Conservation (phyloP, 345 rosid species). For the Acer campestre region DNA sequence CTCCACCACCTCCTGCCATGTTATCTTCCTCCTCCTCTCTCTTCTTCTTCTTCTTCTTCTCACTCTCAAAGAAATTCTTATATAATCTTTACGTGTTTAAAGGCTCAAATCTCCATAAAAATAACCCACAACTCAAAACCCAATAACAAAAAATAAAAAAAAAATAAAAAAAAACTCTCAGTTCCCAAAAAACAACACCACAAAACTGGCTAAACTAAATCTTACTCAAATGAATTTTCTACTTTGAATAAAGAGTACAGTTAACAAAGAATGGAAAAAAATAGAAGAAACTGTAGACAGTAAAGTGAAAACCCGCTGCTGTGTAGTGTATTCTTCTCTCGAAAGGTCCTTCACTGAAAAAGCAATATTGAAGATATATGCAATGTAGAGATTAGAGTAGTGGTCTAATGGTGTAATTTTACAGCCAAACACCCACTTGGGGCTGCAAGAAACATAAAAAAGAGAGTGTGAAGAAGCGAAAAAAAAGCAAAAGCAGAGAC, state of each 20-base stretch:
- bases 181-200: conserved; percentile 22
- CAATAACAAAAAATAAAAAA: not conserved
- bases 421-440: conserved; percentile 29
- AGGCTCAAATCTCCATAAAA: conserved; percentile 36
- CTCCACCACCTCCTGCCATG: conserved; percentile 54
- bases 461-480: conserved; percentile 17
- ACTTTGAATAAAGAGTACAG: not conserved
- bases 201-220: conserved; percentile 4
- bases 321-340: conserved; percentile 7
- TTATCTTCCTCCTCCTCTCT: conserved; percentile 8
- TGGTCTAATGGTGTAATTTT: conserved; percentile 10
- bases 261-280: not conserved
- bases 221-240: too few relatives aligned
- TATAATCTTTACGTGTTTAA: conserved; percentile 4
- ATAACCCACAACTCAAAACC: conserved; percentile 22
- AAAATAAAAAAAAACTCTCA: not conserved
- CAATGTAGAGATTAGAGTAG: not conserved
- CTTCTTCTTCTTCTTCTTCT: conserved; percentile 1
- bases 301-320: conserved; percentile 16
- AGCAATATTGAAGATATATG: conserved; percentile 13
- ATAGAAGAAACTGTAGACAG: conserved; percentile 18
- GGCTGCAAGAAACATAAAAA: conserved; percentile 24
- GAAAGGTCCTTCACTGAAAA: conserved; percentile 9
- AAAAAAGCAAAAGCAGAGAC: conserved; percentile 20
- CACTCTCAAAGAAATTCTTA: conserved; percentile 12